phyloP scores from a whole-genome alignment of 208 protist genomes.

The Leishmania gerbilli region DNA sequence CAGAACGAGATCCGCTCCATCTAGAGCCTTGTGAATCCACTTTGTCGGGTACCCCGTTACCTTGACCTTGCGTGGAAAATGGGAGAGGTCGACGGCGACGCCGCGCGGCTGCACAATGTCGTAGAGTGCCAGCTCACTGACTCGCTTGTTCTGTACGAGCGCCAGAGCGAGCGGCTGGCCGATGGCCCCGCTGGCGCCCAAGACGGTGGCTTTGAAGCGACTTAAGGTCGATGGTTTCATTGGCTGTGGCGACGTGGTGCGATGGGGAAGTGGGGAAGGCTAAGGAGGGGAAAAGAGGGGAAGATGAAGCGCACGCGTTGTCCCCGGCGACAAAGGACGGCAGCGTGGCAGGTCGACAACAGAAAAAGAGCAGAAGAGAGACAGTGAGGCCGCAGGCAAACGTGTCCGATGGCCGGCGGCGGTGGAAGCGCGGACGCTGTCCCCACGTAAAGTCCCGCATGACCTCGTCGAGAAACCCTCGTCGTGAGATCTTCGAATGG shows the following conservation, averaged over 20 bases:
- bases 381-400: not conserved
- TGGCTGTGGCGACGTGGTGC: not conserved
- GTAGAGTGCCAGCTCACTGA: constrained; percentile 86
- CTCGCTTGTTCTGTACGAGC: constrained; percentile 80
- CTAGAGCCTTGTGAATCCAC: constrained; percentile 67
- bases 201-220: constrained; percentile 75
- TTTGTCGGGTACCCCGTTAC: constrained; percentile 71
- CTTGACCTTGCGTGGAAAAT: constrained; percentile 81
- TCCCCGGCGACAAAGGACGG: not conserved
- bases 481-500: not conserved
- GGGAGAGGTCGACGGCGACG: constrained; percentile 88
- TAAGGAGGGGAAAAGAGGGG: not conserved
- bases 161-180: constrained; percentile 96
- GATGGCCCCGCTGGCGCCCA: constrained; percentile 95
- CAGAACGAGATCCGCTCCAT: constrained; percentile 89
- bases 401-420: not conserved
- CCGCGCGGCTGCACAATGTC: constrained; percentile 76
- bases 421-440: not conserved
- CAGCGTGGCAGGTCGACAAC: not conserved
- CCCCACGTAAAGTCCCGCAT: not conserved
- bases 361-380: not conserved
- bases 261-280: not conserved
- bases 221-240: not conserved
- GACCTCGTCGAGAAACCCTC: not conserved
- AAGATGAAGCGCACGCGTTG: not conserved